Percentiles rank a stretch among this genome's conserved stretches.
Conservation (phyloP, 768 basidiomycete species). For the Podaxis sp. region DNA sequence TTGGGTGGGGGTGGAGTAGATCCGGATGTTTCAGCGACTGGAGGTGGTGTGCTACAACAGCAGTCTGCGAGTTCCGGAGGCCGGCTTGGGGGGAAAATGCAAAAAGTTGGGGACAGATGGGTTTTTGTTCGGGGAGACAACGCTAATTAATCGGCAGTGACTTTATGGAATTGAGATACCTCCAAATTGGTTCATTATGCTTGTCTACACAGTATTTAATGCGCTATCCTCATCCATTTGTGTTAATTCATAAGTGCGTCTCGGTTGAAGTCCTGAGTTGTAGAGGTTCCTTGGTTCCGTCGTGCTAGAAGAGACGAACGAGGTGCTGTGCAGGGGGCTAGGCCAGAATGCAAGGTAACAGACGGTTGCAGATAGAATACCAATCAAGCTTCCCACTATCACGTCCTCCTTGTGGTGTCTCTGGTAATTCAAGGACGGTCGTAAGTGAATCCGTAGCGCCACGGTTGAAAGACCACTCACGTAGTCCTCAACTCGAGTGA, state of each 20-base stretch:
- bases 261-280: constrained; percentile 22
- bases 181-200: constrained; percentile 22
- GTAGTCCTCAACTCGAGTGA: constrained; percentile 65
- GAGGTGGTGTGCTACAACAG: constrained; percentile 14
- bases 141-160: constrained; percentile 25
- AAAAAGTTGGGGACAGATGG: constrained; percentile 72
- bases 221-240: constrained; percentile 40
- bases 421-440: constrained; percentile 31
- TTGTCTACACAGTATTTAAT: constrained; percentile 35
- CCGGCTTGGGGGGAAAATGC: constrained; percentile 53
- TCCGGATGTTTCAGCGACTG: constrained; percentile 15
- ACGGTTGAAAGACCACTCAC: constrained; percentile 37
- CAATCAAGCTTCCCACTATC: constrained; percentile 61
- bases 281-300: constrained; percentile 47
- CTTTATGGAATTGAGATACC: constrained; percentile 15
- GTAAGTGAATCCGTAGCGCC: not conserved
- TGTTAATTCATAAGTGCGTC: constrained; percentile 48
- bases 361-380: constrained; percentile 45
- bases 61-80: constrained; percentile 11
- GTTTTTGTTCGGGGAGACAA: constrained; percentile 55
- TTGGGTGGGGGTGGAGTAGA: constrained; percentile 47
- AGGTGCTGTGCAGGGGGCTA: constrained; percentile 49
- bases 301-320: constrained; percentile 29
- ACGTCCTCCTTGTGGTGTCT: constrained; percentile 72
- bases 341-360: constrained; percentile 68